Percentiles rank a stretch among this genome's conserved stretches.
phyloP scores from a whole-genome alignment of 2,329 filamentous ascomycete species.

The Claviceps sp. region DNA sequence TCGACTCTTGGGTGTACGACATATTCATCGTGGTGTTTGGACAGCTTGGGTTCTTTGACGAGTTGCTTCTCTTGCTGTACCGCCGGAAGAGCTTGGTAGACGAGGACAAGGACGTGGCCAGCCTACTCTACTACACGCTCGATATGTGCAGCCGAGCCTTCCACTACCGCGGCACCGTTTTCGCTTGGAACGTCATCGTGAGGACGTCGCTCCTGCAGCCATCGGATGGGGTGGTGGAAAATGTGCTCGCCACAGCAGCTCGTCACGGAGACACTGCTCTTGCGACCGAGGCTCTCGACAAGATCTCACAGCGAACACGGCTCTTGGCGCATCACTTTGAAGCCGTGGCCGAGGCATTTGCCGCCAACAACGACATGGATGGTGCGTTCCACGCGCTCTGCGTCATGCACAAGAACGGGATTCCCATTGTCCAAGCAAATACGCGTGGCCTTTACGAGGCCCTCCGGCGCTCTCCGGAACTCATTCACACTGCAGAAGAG shows the following conservation, averaged over 20 bases:
- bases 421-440: constrained; percentile 43
- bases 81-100: constrained; percentile 29
- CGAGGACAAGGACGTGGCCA: constrained; percentile 27
- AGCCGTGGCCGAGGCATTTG: constrained; percentile 59
- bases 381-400: constrained; percentile 57
- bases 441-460: constrained; percentile 49
- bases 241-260: constrained; percentile 60
- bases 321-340: constrained; percentile 65
- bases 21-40: constrained; percentile 63
- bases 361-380: constrained; percentile 42
- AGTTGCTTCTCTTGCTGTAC: constrained; percentile 56
- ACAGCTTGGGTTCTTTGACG: constrained; percentile 60
- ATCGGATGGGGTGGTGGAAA: constrained; percentile 49
- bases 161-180: constrained; percentile 50
- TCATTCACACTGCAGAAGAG: constrained; percentile 38
- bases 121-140: constrained; percentile 59
- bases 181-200: constrained; percentile 60
- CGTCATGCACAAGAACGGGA: constrained; percentile 48
- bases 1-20: constrained; percentile 66
- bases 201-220: constrained; percentile 23
- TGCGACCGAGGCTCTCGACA: constrained; percentile 55
- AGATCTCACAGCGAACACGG: constrained; percentile 24
- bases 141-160: constrained; percentile 55
- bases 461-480: constrained; percentile 32
- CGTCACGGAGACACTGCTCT: constrained; percentile 53